Evolutionary conservation across 2,329 filamentous ascomycete species (phyloP), one percentile per base, ranked within the genome.

Genomic region (Trichoderma afroharzianum): DNA sequence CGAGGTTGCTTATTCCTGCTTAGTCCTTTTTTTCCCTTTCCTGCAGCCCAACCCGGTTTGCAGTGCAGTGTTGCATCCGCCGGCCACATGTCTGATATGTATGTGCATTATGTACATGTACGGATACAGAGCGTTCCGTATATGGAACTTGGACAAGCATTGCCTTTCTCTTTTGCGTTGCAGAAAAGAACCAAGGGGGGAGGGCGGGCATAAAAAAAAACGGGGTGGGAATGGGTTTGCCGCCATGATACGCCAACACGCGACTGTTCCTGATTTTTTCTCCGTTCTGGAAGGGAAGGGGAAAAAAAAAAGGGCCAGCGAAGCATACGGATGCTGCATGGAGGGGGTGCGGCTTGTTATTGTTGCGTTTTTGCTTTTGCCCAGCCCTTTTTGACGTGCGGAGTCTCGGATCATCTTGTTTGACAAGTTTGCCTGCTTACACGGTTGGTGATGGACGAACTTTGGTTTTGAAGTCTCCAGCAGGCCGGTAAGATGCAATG

Each of bases 201-300:
- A 36, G 33, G 33, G 33, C 33, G n/a, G 26, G 18, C 6, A 21
- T 39, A 47, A 53, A 50, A 55, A 50, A 55, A 55, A 26, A 43
- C 32, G 12, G 26, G 28, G 28, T 36, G 28, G 9, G 39, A 33
- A 26, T n/a, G 63, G 55, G 24, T 68, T 59, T 59, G 39, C 12
- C 14, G 18, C 55, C 36, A 61, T 61, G 55, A 32, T 47, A 68
- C 53, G 36, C 64, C 64, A 39, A 68, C 66, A 68, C 66, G 66
- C 66, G 28, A 43, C 21, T 39, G 55, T 53, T 53, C 47, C 47
- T 53, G 47, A 67, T 67, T 14, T 33, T 61, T 36, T n/a, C 12
- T 61, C 32, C 47, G 47, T 53, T 53, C 47, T 24, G 47, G 47
- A 53, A 53, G 47, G 47, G 15, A 18, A 39, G 11, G 1, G 36